These are phyloP conservation scores for Litchi chinensis DNA, from an alignment of 345 rosid species.

Conservation along the genomic window DNA sequence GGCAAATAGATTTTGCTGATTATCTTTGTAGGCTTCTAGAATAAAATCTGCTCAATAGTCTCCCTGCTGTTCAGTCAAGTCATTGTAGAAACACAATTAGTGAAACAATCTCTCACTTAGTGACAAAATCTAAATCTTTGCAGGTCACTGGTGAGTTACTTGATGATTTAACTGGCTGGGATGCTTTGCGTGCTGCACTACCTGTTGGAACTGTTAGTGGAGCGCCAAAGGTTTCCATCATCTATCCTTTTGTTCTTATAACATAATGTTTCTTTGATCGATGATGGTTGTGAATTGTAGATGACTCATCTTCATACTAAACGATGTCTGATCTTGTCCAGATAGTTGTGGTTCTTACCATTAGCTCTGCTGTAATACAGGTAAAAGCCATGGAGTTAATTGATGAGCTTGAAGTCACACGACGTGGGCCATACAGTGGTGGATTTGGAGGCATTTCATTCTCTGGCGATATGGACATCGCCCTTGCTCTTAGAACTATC, in stretches of 20 bases:
- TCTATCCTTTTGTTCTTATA: neutral
- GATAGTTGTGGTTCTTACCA: neutral
- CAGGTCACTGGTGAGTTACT: constrained; percentile 85
- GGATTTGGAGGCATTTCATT: constrained; percentile 94
- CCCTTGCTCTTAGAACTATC: constrained; percentile 78
- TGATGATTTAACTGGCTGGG: constrained; percentile 85
- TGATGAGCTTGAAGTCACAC: constrained; percentile 74
- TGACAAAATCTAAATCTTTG: neutral
- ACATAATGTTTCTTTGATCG: neutral
- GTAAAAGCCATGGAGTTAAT: constrained; percentile 98
- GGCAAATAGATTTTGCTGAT: neutral
- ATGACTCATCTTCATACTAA: neutral
- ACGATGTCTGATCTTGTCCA: neutral
- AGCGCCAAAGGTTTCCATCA: constrained; percentile 79
- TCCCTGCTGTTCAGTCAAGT: neutral
- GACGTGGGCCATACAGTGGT: constrained; percentile 96
- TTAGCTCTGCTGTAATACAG: constrained; percentile 34
- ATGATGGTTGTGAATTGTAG: neutral
- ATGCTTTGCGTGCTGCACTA: constrained; percentile 83
- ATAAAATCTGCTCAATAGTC: neutral
- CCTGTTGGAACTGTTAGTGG: constrained; percentile 98
- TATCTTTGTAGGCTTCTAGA: neutral
- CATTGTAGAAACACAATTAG: neutral
- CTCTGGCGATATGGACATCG: constrained; percentile 91
- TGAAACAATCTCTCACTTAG: neutral